phyloP scores from a whole-genome alignment of 2,329 filamentous ascomycete species.

The Colletotrichum horii region DNA sequence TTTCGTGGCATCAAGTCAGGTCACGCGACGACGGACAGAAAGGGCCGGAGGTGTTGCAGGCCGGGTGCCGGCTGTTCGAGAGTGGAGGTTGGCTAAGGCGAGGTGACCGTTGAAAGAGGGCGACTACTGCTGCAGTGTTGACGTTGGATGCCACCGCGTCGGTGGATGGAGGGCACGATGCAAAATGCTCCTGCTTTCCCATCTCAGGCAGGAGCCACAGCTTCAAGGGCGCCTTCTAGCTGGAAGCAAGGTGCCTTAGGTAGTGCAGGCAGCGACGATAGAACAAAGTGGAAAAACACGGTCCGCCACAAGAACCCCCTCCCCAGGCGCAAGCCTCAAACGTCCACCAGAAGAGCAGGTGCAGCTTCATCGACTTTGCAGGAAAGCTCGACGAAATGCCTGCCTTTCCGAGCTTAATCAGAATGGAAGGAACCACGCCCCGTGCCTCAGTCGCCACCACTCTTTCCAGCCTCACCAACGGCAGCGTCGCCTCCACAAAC shows the following conservation, averaged over 20 bases:
- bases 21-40: background rate
- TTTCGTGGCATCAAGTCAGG: background rate
- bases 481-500: background rate
- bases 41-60: background rate
- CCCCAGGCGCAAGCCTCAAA: background rate
- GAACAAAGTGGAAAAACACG: background rate
- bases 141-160: background rate
- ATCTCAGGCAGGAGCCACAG: background rate
- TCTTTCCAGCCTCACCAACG: background rate
- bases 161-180: background rate
- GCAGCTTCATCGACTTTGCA: background rate
- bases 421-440: background rate
- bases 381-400: background rate
- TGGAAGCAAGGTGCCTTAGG: background rate
- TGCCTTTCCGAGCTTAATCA: background rate
- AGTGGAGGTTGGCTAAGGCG: background rate
- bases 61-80: background rate
- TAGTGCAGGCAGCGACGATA: background rate
- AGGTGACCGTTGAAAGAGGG: background rate
- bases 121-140: background rate
- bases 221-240: background rate
- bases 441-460: background rate
- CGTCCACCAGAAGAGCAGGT: background rate
- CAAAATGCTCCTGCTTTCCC: background rate
- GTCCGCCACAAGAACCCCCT: background rate